Conservation (phyloP, 495 filamentous ascomycete species). For the Sordaria brevicollis region DNA sequence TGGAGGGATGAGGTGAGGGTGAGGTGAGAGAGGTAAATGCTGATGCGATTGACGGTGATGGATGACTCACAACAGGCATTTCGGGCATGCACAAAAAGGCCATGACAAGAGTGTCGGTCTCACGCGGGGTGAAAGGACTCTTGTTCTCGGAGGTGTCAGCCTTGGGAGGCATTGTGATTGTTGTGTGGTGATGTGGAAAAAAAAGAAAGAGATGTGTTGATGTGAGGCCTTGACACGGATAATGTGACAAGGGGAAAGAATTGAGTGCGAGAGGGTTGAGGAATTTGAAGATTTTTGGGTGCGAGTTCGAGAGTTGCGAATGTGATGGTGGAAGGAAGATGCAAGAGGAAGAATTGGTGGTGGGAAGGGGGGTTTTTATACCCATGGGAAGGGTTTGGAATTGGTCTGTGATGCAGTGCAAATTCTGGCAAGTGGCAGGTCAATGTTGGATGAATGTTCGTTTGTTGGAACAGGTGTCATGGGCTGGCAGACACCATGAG, state of each 20-base stretch:
- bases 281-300: not conserved
- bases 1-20: not conserved
- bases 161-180: not conserved
- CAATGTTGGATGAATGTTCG: not conserved
- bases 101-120: conserved; percentile 2
- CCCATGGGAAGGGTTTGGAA: not conserved
- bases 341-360: not conserved
- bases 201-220: not conserved
- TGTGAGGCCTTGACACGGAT: not conserved
- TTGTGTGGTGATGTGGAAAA: not conserved
- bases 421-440: not conserved
- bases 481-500: not conserved
- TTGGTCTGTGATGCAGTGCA: not conserved
- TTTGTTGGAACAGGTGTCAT: not conserved
- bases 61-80: not conserved
- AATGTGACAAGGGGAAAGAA: not conserved
- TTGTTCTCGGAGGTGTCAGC: not conserved
- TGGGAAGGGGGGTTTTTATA: not conserved
- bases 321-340: not conserved
- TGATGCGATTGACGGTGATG: not conserved
- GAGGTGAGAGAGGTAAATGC: not conserved
- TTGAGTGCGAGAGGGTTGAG: not conserved
- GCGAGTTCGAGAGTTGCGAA: not conserved
- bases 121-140: not conserved
- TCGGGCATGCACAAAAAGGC: conserved; percentile 5